Percentiles rank a stretch among this genome's conserved stretches.
These are phyloP conservation scores for Asterophora parasitica DNA, from an alignment of 768 basidiomycete species.

Conservation along the genomic window DNA sequence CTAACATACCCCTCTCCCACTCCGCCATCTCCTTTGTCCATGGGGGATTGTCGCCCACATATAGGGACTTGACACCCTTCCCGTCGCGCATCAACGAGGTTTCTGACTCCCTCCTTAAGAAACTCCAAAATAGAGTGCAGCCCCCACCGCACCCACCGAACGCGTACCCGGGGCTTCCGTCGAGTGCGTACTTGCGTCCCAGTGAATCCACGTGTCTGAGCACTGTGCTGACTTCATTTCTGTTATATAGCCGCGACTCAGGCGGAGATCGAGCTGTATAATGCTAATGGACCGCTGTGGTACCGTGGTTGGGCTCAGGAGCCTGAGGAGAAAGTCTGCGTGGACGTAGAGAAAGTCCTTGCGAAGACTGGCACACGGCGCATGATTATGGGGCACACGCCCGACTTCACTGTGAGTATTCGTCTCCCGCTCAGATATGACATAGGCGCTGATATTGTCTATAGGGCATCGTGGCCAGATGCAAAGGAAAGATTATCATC, in stretches of 20 bases:
- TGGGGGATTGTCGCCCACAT: slow-evolving; percentile 81
- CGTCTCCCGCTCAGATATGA: background rate
- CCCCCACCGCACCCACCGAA: slow-evolving; percentile 81
- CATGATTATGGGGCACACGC: slow-evolving; percentile 97
- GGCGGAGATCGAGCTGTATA: slow-evolving; percentile 71
- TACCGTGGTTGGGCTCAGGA: slow-evolving; percentile 90
- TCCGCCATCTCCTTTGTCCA: slow-evolving; percentile 90
- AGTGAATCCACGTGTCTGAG: background rate
- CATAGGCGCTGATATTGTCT: background rate
- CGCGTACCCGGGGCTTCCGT: slow-evolving; percentile 69
- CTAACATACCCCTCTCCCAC: slow-evolving; percentile 55
- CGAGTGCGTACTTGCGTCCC: slow-evolving; percentile 28
- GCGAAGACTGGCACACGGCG: slow-evolving; percentile 74
- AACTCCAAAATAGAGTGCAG: slow-evolving; percentile 60
- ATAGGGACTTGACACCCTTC: slow-evolving; percentile 72
- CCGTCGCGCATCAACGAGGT: slow-evolving; percentile 79
- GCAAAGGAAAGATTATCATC: slow-evolving; percentile 88
- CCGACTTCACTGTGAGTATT: slow-evolving; percentile 63
- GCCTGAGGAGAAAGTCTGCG: slow-evolving; percentile 64
- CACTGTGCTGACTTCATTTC: slow-evolving; percentile 19
- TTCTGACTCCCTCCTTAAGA: slow-evolving; percentile 61
- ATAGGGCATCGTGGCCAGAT: slow-evolving; percentile 78
- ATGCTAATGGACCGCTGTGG: slow-evolving; percentile 83
- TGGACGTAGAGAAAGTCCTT: slow-evolving; percentile 65
- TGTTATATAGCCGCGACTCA: slow-evolving; percentile 40